Base-by-base conservation (phyloP, 2,329 filamentous ascomycete genomes). In the Xylariaceae sp. region DNA sequence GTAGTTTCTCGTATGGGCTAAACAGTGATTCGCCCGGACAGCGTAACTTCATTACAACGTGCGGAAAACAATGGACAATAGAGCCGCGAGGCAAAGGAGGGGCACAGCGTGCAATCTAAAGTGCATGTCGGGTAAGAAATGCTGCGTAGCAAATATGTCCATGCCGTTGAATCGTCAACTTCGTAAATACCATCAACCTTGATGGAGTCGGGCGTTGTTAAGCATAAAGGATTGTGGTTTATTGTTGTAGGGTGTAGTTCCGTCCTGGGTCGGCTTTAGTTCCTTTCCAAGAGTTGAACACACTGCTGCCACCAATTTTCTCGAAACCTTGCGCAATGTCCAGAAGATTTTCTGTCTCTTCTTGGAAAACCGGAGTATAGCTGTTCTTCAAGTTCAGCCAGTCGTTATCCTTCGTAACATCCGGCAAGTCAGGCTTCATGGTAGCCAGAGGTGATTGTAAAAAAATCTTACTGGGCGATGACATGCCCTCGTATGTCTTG, bases 321-420 rank as follows among this genome's bases (percentile, higher is more conserved):
- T 86, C 82, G 63, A 90, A 91, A 9, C 86, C 86, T 65, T 88
- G 84, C 43, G 88, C 78, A 60, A 91, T 85, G 63, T 91, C 87
- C 47, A 90, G 78, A 1, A 79, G 71, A 41, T 85, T 83, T 54
- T 81, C 76, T 2, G 74, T 73, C 39, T 84, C 81, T 55, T 86
- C 83, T 53, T 77, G 75, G 48, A 83, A 73, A 39, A 85, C 76
- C 0, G 75, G 61, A 18, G 75, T 71, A 62, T 78, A 83, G 29
- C 83, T 76, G 13, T 81, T 79, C 7, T 81, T 77, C 42, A 75
- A 62, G 1, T 67, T 63, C 37, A 68, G 66, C 61, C 75, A 76
- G 5, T 80, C 76, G 13, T 70, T 71, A 54, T 73, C 75, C 26
- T 70, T 68, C 26, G 29, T 29, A 5, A 47, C 12, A 26, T 41